phyloP scores from a whole-genome alignment of 306 rosid species.

The Delonix regia region DNA sequence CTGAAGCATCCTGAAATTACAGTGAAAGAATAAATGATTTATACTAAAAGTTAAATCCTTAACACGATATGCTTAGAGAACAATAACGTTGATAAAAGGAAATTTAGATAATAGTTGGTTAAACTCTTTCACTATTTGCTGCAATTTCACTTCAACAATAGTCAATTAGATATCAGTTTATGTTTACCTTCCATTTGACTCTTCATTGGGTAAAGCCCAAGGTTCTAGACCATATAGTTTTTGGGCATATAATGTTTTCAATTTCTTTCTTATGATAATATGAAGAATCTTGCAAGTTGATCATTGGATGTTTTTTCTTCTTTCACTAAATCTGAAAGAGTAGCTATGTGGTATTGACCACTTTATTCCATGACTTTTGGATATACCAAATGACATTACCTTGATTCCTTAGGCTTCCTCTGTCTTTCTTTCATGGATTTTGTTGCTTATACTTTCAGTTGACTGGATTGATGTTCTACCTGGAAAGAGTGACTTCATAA shows the following conservation, averaged over 20 bases:
- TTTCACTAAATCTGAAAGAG: background rate
- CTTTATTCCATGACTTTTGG: background rate
- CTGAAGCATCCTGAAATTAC: background rate
- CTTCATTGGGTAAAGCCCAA: background rate
- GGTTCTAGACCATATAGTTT: constrained; percentile 22
- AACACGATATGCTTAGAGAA: background rate
- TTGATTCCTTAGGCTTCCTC: constrained; percentile 19
- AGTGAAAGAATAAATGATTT: background rate
- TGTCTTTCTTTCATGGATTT: background rate
- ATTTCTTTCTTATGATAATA: background rate
- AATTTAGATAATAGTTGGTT: background rate
- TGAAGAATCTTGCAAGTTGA: constrained; percentile 5
- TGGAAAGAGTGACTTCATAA: background rate
- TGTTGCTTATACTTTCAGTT: background rate
- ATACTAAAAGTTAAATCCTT: background rate
- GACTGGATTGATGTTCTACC: background rate
- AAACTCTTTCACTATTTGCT: constrained; percentile 1
- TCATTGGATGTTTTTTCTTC: background rate
- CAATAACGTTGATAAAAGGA: background rate
- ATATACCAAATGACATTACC: background rate
- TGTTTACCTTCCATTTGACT: background rate
- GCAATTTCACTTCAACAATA: background rate
- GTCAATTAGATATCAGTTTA: background rate
- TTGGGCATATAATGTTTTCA: constrained; percentile 1
- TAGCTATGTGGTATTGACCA: background rate